Percentiles rank a stretch among this genome's conserved stretches.
Evolutionary conservation across 169 alveolate species (phyloP).

Genomic region (Nephromyces sp.): DNA sequence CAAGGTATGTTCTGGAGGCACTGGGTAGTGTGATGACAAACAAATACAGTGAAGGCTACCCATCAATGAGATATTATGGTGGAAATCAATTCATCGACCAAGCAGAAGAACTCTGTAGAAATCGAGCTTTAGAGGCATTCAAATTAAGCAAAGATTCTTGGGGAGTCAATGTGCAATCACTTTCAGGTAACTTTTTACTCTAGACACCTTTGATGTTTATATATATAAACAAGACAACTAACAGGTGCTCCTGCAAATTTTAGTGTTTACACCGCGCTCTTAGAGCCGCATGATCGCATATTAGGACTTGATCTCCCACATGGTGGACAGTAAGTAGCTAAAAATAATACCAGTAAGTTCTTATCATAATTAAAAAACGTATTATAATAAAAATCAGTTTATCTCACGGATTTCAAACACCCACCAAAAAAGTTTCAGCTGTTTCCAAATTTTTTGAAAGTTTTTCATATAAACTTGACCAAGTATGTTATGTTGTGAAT

Average conservation of each 20-base stretch:
- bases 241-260: constrained; percentile 85
- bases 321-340: constrained; percentile 77
- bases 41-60: constrained; percentile 89
- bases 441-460: constrained; percentile 78
- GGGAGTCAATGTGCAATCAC: constrained; percentile 95
- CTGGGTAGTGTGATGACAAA: constrained; percentile 73
- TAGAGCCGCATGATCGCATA: constrained; percentile 82
- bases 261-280: constrained; percentile 77
- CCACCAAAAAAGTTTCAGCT: constrained; percentile 67
- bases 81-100: constrained; percentile 73
- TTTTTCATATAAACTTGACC: constrained; percentile 67
- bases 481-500: background rate
- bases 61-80: constrained; percentile 85
- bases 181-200: no score
- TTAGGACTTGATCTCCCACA: constrained; percentile 83
- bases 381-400: constrained; percentile 20
- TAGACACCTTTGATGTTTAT: no score
- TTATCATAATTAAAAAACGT: background rate
- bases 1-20: constrained; percentile 3
- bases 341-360: background rate
- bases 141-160: constrained; percentile 77
- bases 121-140: constrained; percentile 85
- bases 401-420: constrained; percentile 45
- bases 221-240: background rate
- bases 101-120: constrained; percentile 66